phyloP scores from a whole-genome alignment of 2,329 filamentous ascomycete genomes.

The Diaporthe aspalathi region DNA sequence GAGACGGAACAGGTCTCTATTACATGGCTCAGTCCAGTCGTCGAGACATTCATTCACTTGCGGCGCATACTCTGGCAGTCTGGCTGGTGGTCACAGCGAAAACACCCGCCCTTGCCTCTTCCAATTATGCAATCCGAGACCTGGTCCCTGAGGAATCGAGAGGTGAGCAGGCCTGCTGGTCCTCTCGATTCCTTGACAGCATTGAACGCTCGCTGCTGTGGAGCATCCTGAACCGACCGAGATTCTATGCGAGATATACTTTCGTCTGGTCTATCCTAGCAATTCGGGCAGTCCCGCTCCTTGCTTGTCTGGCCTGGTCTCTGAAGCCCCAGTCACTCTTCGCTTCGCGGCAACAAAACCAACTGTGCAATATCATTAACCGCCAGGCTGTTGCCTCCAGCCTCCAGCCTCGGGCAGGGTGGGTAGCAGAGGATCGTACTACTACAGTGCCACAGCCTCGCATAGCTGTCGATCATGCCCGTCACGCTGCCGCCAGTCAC shows the following conservation, averaged over 20 bases:
- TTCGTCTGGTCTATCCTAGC: constrained; percentile 23
- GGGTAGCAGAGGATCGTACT: constrained; percentile 7
- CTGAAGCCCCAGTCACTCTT: not conserved
- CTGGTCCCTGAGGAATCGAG: not conserved
- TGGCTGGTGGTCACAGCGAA: not conserved
- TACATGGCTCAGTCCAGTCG: not conserved
- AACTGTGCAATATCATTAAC: not conserved
- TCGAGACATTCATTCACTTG: not conserved
- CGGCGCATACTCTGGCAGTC: not conserved
- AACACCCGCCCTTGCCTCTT: not conserved
- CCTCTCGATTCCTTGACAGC: not conserved
- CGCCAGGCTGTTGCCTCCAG: constrained; percentile 1
- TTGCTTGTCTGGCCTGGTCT: not conserved
- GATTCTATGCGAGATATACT: constrained; percentile 32
- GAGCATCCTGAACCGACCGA: constrained; percentile 1
- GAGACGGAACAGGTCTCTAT: not conserved
- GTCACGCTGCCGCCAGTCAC: not conserved
- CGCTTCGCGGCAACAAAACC: not conserved
- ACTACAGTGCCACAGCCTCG: constrained; percentile 14
- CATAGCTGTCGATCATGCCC: constrained; percentile 14
- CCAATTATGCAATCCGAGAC: not conserved
- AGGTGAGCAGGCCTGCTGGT: not conserved
- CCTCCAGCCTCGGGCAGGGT: not conserved
- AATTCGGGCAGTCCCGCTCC: constrained; percentile 11
- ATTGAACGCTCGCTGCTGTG: not conserved